Percentiles rank a stretch among this genome's conserved stretches.
phyloP scores from a whole-genome alignment of 306 rosid genomes.

The Cyamopsis tetragonoloba region DNA sequence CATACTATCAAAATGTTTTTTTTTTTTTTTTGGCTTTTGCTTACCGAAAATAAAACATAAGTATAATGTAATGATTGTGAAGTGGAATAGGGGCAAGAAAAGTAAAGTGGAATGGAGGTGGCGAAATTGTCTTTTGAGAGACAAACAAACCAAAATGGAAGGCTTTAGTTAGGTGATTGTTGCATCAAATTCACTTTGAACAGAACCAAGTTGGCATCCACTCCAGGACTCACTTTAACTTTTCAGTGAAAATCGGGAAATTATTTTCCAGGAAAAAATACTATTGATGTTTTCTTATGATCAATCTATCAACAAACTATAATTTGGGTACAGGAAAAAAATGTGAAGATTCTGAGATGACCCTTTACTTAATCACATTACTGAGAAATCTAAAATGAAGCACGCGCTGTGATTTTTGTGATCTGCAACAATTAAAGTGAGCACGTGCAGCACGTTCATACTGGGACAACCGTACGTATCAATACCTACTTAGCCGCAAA shows the following conservation, averaged over 20 bases:
- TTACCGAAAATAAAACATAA: neutral
- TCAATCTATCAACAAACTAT: neutral
- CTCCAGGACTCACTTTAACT: neutral
- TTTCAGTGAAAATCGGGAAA: neutral
- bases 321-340: neutral
- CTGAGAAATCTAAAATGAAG: neutral
- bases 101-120: neutral
- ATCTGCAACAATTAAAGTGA: neutral
- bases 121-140: neutral
- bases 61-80: neutral
- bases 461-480: too few species aligned
- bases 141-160: neutral
- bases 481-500: too few species aligned
- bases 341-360: neutral
- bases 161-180: neutral
- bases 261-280: neutral
- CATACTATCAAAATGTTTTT: neutral
- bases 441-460: too few species aligned
- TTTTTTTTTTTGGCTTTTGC: too few species aligned
- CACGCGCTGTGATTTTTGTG: neutral
- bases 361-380: neutral
- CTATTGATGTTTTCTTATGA: neutral
- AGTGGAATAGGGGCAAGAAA: neutral
- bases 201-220: slow-evolving; percentile 11
- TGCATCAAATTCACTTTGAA: neutral